Evolutionary conservation across 2,329 filamentous ascomycete species (phyloP), one percentile per base, ranked within the genome.

Genomic region (Stagonosporopsis tanaceti): DNA sequence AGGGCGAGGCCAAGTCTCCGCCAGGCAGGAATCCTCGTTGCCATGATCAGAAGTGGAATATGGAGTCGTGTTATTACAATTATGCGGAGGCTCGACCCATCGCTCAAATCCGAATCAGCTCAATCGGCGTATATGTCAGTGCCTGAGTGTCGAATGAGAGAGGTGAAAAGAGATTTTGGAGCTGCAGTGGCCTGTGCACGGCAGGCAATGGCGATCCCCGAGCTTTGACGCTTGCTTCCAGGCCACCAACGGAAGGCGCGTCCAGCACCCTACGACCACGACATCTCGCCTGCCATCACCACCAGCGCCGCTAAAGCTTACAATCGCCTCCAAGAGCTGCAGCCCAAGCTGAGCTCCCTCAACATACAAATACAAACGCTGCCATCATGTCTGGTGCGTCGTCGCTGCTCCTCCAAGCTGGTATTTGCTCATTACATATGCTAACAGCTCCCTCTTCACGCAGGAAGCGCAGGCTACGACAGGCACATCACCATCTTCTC

Each of bases 401-500:
- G 52, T 32, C 37, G 50, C 48, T 28, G 50, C 46, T 46, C 57
- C 61, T 54, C 62, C 50, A 40, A 57, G 59, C 57, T 52, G 57
- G 57, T 54, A 56, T 61, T 58, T 44, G 50, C 50, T 32, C 14
- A 45, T 42, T 59, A 56, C 47, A 56, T 35, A 55, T 70, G 69
- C 73, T 76, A 66, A 76, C 71, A 64, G 57, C 62, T 60, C 59
- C 58, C 57, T 50, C 64, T 50, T 50, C 50, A 57, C 69, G 53
- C 42, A 76, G 72, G 72, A 72, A 76, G 72, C 67, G 72, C 73
- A 80, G 93, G 92, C 76, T 98, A 96, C 82, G 95, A 99, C 82
- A 88, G 95, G 84, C 95, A 99, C 82, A 99, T 99, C 75, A 99
- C 95, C 77, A 98, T 99, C 85, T 99, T 99, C 84, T 97, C 95